Percentiles rank a stretch among this genome's conserved stretches.
phyloP scores from a whole-genome alignment of 2,329 filamentous ascomycete genomes.

The Sordariomycetes sp. region DNA sequence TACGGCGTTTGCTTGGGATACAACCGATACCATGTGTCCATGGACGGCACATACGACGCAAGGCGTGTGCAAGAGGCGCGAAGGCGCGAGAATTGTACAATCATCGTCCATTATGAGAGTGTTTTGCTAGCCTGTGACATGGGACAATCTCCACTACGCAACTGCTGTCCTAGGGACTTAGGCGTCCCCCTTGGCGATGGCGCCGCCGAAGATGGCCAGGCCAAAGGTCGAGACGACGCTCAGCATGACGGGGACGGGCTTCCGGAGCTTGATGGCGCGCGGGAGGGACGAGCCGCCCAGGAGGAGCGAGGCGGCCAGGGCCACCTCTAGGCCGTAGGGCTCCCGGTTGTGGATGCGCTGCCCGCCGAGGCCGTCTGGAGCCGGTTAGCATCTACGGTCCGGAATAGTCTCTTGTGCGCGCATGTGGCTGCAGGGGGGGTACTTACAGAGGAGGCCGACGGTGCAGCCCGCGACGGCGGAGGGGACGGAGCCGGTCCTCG shows the following conservation, averaged over 20 bases:
- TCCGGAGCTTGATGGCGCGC: constrained; percentile 67
- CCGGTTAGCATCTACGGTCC: neutral
- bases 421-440: neutral
- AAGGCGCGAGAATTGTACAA: neutral
- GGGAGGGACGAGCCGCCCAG: constrained; percentile 77
- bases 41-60: neutral
- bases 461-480: constrained; percentile 75
- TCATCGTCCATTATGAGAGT: neutral
- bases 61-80: neutral
- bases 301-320: constrained; percentile 76
- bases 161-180: constrained; percentile 12
- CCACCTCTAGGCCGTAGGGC: constrained; percentile 75
- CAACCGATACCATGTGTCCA: neutral
- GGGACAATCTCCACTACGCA: neutral
- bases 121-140: constrained; percentile 2
- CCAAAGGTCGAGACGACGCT: constrained; percentile 71
- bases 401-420: neutral
- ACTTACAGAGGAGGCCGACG: constrained; percentile 55
- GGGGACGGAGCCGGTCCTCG: constrained; percentile 72
- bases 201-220: constrained; percentile 65
- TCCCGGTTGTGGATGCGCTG: constrained; percentile 64
- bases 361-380: constrained; percentile 60
- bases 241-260: constrained; percentile 72
- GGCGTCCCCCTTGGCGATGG: constrained; percentile 30
- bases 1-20: constrained; percentile 1